Base-by-base conservation (phyloP, 441 rosid species). In the Melastoma candidum region DNA sequence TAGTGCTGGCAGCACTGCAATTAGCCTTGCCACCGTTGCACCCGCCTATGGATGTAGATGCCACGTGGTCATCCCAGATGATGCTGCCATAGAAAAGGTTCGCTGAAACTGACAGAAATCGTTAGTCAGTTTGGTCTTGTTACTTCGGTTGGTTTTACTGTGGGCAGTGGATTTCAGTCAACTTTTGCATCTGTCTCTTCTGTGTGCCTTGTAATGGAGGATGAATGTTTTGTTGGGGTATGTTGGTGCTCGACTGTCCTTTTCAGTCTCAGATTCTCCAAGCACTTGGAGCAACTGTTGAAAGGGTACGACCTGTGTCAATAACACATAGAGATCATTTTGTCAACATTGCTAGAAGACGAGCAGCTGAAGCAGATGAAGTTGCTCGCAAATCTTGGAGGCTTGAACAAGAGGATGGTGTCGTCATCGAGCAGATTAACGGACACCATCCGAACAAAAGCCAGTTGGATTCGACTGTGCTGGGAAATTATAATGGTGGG, bases 1-100 rank as follows among this genome's bases (percentile, higher is more conserved):
- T 49, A 88, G 97, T 61, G 97, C 92, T 0, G 98, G 98, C 47
- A 92, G 98, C 74, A 92, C 98, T 24, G 97, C 97, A 45, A 85
- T 92, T 64, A 92, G 98, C 77, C 84, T 88, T 17, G 98, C 95
- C 46, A 92, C 95, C 0, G 92, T 85, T 56, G 84, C 98, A 64
- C 92, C 95, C 7, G 87, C 89, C 3, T 86, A 75, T 36, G 90
- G 95, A 39, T 92, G 98, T 77, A 76, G 76, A 75, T 92, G 97
- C 70, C 95, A 84, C 65, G 92, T 92, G 48, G 95, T 88, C 22
- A 17, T 17, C 22, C 22, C 22, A 17, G 22, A 92, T 58, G 98
- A 92, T 68, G 98, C 68, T 70, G 95, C 98, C 56, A 76, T 84
- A 47, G 97, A 88, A 75, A 92, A 88, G 90, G 95, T 88, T 64